These are phyloP conservation scores for Erysimum cheiranthoides DNA, from an alignment of 345 rosid genomes.

Conservation along the genomic window DNA sequence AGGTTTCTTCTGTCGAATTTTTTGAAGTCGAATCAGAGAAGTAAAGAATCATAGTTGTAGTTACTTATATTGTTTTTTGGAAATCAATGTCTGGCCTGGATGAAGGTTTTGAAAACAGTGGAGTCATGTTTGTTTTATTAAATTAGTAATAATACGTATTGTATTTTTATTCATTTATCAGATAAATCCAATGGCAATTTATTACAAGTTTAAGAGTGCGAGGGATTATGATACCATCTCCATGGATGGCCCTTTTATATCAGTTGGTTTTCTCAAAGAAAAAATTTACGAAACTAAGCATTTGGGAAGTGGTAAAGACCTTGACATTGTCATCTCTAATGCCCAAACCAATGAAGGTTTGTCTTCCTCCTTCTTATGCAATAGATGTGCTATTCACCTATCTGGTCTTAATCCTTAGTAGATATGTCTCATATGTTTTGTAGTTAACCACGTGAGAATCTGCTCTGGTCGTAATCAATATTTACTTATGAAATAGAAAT, in stretches of 20 bases:
- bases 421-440: background rate
- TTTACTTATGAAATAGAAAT: background rate
- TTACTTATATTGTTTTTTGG: constrained; percentile 13
- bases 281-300: constrained; percentile 98
- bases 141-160: constrained; percentile 32
- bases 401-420: background rate
- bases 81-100: constrained; percentile 25
- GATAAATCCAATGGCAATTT: constrained; percentile 77
- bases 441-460: background rate
- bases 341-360: constrained; percentile 99
- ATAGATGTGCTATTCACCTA: background rate
- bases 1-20: constrained; percentile 10
- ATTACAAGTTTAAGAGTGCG: constrained; percentile 99
- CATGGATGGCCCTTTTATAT: constrained; percentile 95
- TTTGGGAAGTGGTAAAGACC: constrained; percentile 97
- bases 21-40: constrained; percentile 35
- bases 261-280: constrained; percentile 97
- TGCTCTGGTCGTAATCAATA: background rate
- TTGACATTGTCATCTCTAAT: constrained; percentile 96
- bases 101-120: constrained; percentile 20
- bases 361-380: constrained; percentile 46
- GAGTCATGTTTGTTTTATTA: constrained; percentile 27
- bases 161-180: constrained; percentile 38
- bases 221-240: constrained; percentile 89
- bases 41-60: constrained; percentile 40